Base-by-base conservation (phyloP, 2,329 filamentous ascomycete genomes). In the Corniculantispora saksenae region DNA sequence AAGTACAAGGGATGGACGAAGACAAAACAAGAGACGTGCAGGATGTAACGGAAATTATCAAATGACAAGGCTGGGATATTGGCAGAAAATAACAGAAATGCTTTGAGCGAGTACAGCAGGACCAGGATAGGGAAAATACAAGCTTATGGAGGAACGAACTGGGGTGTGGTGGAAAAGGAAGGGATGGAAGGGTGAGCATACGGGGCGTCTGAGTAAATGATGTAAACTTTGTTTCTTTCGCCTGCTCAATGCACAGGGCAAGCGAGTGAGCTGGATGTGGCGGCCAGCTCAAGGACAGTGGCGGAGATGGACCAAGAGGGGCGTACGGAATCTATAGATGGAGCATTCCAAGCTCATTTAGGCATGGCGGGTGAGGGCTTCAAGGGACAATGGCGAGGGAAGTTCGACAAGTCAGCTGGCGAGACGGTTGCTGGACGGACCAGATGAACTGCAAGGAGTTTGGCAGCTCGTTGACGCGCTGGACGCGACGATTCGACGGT, bases 271-370 rank as follows among this genome's bases (percentile, higher is more conserved):
- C 75, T 77, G 76, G 76, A 73, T 70, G 73, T 77, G 75, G 70
- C 75, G 76, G 75, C 75, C 75, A 77, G 75, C 74, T 72, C 67
- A 72, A 75, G 71, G 69, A 71, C 66, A 65, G 70, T 67, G 70
- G 67, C 66, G 69, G 68, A 62, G 25, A 55, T 69, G 63, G 67
- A 66, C 69, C 60, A 48, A 27, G 53, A 63, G 56, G 35, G 63
- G 55, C 54, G 66, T 64, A 59, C 48, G 55, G 55, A 66, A 47
- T 62, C 60, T 58, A 62, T 55, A 50, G 35, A 66, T 38, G 60
- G 63, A 60, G 35, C 59, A 67, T 65, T 47, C 60, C 66, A 63
- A 66, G 56, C 59, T 67, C 66, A 66, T 66, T 62, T 59, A 57
- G 59, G 60, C 66, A 67, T 67, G 64, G 53, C 55, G 58, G 45